A percentile compares a stretch with the other conserved stretches of the same genome.
These are phyloP conservation scores for Mallotus japonicus DNA, from an alignment of 441 rosid genomes.

Conservation along the genomic window DNA sequence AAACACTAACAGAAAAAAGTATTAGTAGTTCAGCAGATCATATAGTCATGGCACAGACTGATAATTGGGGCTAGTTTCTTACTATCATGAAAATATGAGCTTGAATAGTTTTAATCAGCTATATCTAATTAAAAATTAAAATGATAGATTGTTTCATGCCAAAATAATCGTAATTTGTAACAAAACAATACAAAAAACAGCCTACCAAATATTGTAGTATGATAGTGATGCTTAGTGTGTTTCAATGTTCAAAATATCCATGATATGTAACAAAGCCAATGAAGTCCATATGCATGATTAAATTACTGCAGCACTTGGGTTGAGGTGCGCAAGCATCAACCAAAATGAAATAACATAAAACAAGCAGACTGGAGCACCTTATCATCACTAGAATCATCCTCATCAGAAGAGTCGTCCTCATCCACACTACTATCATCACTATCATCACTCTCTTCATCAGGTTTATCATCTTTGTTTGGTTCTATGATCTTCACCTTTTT, in stretches of 20 bases:
- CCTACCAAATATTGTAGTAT: no score
- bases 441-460: conserved; percentile 28
- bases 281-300: background rate
- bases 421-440: conserved; percentile 28
- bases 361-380: conserved; percentile 34
- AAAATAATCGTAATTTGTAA: background rate
- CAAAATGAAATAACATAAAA: conserved; percentile 10
- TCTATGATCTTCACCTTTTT: conserved; percentile 47
- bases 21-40: background rate
- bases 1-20: background rate
- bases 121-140: background rate
- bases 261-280: background rate
- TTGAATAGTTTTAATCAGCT: background rate
- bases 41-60: background rate
- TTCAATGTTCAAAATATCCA: background rate
- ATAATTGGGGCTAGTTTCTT: background rate
- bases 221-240: no score
- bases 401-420: conserved; percentile 30
- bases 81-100: background rate
- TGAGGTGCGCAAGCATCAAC: background rate
- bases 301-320: background rate
- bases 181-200: background rate
- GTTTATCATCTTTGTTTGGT: conserved; percentile 39
- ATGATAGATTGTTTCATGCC: background rate
- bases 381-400: conserved; percentile 39